These are phyloP conservation scores for Beauveria bassiana DNA, from an alignment of 2,329 filamentous ascomycete species.

Conservation along the genomic window DNA sequence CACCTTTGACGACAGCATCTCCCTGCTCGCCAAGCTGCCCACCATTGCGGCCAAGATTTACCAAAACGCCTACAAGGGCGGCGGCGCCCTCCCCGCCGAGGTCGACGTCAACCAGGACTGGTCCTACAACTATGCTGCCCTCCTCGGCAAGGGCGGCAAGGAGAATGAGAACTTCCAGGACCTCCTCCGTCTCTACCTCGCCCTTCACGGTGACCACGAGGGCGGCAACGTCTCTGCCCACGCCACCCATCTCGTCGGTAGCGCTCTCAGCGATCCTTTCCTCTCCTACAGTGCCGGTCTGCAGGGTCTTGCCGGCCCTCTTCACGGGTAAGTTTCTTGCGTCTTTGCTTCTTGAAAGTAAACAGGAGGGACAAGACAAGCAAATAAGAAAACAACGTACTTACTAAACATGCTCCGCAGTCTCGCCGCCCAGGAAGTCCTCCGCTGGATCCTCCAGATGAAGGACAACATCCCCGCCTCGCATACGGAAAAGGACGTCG, in stretches of 20 bases:
- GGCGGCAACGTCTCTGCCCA: slow-evolving; percentile 97
- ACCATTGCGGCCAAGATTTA: slow-evolving; percentile 97
- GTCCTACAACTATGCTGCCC: slow-evolving; percentile 97
- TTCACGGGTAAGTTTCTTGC: slow-evolving; percentile 38
- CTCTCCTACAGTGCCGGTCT: slow-evolving; percentile 93
- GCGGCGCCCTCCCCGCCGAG: slow-evolving; percentile 63
- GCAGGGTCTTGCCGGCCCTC: slow-evolving; percentile 86
- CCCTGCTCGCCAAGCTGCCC: slow-evolving; percentile 88
- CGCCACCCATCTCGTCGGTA: slow-evolving; percentile 88
- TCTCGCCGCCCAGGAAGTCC: slow-evolving; percentile 90
- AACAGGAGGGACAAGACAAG: background rate
- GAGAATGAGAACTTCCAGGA: slow-evolving; percentile 94
- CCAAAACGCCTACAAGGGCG: slow-evolving; percentile 77
- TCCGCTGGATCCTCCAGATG: slow-evolving; percentile 97
- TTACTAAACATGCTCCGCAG: slow-evolving; percentile 26
- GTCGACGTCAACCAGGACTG: slow-evolving; percentile 85
- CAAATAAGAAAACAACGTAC: background rate
- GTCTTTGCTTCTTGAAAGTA: background rate
- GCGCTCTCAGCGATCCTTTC: slow-evolving; percentile 89
- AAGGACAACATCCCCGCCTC: slow-evolving; percentile 72
- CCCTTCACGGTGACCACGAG: slow-evolving; percentile 96
- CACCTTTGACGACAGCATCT: slow-evolving; percentile 92
- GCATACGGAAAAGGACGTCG: slow-evolving; percentile 75
- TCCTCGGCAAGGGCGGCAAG: slow-evolving; percentile 83
- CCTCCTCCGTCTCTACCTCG: slow-evolving; percentile 85